Conservation (phyloP, 1,139 yeast species). For the Blastobotrys persicus region DNA sequence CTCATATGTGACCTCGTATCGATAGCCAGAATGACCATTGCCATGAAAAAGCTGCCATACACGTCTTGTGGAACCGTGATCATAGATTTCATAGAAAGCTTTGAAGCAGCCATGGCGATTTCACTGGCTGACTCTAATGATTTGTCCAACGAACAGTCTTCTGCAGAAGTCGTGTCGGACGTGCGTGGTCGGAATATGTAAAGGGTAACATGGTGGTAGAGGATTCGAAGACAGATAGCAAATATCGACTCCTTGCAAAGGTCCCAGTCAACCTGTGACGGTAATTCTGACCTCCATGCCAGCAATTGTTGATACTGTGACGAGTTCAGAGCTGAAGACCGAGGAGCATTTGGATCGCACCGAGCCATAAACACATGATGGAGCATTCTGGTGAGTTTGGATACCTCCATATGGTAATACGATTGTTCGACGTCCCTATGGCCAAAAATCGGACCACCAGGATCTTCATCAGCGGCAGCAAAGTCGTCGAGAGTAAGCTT, state of each 20-base stretch:
- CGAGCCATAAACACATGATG: conserved; percentile 14
- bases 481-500: conserved; percentile 17
- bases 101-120: conserved; percentile 20
- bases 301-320: conserved; percentile 10
- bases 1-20: conserved; percentile 12
- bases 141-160: conserved; percentile 17
- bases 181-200: conserved; percentile 19
- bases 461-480: conserved; percentile 14
- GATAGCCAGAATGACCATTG: conserved; percentile 20
- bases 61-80: conserved; percentile 22
- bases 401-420: conserved; percentile 16
- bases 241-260: conserved; percentile 2
- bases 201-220: conserved; percentile 19
- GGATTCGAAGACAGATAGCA: conserved; percentile 15
- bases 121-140: conserved; percentile 21
- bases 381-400: conserved; percentile 16
- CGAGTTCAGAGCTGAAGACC: conserved; percentile 8
- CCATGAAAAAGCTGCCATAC: conserved; percentile 19
- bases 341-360: conserved; percentile 17
- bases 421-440: conserved; percentile 14
- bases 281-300: conserved; percentile 15
- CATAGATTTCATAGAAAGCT: conserved; percentile 13
- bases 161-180: conserved; percentile 13
- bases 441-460: conserved; percentile 16
- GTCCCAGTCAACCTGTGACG: conserved; percentile 17